Conservation (phyloP, 1,284 basidiomycete genomes). For the Pyrrhoderma lamaoense region DNA sequence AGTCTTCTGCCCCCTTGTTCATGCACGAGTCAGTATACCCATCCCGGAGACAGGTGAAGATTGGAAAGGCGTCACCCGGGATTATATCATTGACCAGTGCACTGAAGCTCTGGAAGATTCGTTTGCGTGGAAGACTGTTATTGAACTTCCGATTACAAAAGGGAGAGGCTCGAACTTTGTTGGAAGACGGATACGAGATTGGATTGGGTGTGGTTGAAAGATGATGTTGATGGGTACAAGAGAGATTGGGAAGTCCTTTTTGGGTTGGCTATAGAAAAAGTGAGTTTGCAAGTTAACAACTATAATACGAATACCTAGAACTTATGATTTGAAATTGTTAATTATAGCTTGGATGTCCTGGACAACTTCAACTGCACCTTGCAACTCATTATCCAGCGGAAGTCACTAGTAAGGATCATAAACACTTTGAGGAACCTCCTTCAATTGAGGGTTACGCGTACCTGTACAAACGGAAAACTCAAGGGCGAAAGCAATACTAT, state of each 20-base stretch:
- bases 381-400: constrained; percentile 57
- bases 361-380: constrained; percentile 65
- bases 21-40: constrained; percentile 57
- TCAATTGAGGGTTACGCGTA: constrained; percentile 76
- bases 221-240: constrained; percentile 52
- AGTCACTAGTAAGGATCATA: constrained; percentile 49
- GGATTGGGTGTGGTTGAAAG: constrained; percentile 75
- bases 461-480: constrained; percentile 57
- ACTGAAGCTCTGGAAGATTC: constrained; percentile 43
- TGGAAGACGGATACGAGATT: constrained; percentile 68
- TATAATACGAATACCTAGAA: too few species aligned
- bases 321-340: too few species aligned
- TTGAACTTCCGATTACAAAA: constrained; percentile 43
- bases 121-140: constrained; percentile 53
- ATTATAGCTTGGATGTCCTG: constrained; percentile 40
- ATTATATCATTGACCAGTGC: constrained; percentile 37
- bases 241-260: constrained; percentile 68
- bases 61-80: constrained; percentile 20
- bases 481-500: constrained; percentile 57
- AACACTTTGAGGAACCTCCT: constrained; percentile 58
- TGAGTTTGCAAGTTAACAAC: too few species aligned
- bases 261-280: constrained; percentile 65
- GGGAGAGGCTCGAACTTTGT: constrained; percentile 64
- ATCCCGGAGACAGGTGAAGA: constrained; percentile 42
- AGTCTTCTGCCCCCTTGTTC: constrained; percentile 40